Percentiles rank a stretch among this genome's conserved stretches.
Evolutionary conservation across 2,329 filamentous ascomycete species (phyloP).

Genomic region (Curvularia verruculosa): DNA sequence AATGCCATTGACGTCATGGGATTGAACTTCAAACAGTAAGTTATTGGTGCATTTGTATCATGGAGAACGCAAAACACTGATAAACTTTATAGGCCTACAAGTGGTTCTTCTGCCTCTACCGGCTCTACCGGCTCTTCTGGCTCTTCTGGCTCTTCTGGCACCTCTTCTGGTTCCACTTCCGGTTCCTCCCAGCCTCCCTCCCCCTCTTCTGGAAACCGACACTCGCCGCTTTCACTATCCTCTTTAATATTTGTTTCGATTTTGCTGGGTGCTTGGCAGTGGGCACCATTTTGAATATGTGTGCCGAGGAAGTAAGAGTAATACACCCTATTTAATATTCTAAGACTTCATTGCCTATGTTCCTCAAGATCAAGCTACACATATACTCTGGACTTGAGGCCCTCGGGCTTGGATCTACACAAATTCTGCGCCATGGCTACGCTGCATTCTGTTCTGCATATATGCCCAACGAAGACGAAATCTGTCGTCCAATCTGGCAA

Average conservation of each 20-base stretch:
- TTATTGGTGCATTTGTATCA: slow-evolving; percentile 5
- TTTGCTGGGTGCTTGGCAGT: slow-evolving; percentile 18
- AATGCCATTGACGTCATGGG: slow-evolving; percentile 34
- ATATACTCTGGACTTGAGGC: background rate
- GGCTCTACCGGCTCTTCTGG: background rate
- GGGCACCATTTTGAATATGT: slow-evolving; percentile 18
- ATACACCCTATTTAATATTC: background rate
- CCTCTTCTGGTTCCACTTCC: background rate
- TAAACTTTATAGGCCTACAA: slow-evolving; percentile 4
- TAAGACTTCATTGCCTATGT: background rate
- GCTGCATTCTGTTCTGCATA: background rate
- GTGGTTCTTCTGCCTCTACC: background rate
- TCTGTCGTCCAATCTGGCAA: background rate
- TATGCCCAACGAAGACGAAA: background rate
- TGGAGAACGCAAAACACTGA: slow-evolving; percentile 17
- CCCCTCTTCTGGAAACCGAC: slow-evolving; percentile 9
- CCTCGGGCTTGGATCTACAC: background rate
- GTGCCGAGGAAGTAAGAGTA: too few species aligned
- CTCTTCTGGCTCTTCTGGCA: background rate
- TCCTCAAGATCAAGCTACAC: background rate
- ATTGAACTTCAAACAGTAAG: slow-evolving; percentile 41
- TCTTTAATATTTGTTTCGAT: slow-evolving; percentile 11
- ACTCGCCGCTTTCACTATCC: slow-evolving; percentile 9
- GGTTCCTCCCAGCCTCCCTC: background rate
- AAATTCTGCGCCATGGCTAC: background rate